These are phyloP conservation scores for Colletotrichum plurivorum DNA, from an alignment of 2,329 filamentous ascomycete species.

Conservation along the genomic window DNA sequence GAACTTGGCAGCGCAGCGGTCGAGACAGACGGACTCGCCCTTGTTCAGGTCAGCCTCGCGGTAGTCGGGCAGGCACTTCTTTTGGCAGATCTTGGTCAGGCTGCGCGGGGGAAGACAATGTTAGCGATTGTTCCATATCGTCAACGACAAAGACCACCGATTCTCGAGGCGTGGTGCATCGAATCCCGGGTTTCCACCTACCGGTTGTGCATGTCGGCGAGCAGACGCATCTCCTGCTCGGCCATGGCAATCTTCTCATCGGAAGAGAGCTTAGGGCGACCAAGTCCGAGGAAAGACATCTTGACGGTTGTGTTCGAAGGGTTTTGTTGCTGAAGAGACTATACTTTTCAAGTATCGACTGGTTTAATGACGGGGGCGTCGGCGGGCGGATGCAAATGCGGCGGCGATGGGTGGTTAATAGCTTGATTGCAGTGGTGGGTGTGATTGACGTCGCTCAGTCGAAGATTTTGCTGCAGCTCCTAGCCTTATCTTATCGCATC, in stretches of 20 bases:
- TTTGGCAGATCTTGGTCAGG: constrained; percentile 88
- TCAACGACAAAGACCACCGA: not conserved
- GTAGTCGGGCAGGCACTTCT: constrained; percentile 97
- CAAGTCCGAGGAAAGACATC: constrained; percentile 65
- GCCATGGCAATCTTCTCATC: constrained; percentile 98
- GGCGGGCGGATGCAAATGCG: constrained; percentile 12
- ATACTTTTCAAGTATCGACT: not conserved
- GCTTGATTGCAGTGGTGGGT: constrained; percentile 12
- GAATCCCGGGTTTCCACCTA: constrained; percentile 57
- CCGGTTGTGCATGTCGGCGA: constrained; percentile 99
- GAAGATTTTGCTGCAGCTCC: constrained; percentile 41
- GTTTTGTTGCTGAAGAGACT: not conserved
- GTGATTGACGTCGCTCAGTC: constrained; percentile 35
- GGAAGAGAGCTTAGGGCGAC: constrained; percentile 86
- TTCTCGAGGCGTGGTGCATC: not conserved
- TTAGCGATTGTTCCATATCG: not conserved
- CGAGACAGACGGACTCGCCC: constrained; percentile 97
- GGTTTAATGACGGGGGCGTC: not conserved
- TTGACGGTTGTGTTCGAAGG: constrained; percentile 42
- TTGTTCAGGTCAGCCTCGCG: constrained; percentile 98
- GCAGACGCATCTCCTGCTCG: constrained; percentile 97
- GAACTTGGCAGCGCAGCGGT: constrained; percentile 98
- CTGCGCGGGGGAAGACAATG: constrained; percentile 58
- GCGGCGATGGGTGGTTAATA: constrained; percentile 13
- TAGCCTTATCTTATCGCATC: constrained; percentile 37